phyloP scores from a whole-genome alignment of 2,329 filamentous ascomycete species.

The Fusarium paranaense region DNA sequence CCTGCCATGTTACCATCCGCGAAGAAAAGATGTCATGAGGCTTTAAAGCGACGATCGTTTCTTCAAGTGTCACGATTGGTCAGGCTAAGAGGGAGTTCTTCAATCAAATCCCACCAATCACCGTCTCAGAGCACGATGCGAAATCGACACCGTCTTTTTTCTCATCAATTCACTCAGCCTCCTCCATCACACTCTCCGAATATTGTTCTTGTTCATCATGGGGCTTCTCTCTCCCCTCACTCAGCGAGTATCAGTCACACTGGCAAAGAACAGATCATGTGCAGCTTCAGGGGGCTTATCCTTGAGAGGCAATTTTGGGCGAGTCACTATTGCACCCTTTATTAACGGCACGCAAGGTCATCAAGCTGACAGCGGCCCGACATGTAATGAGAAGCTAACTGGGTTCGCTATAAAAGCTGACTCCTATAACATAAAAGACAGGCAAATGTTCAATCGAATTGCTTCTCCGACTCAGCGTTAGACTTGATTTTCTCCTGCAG shows the following conservation, averaged over 20 bases:
- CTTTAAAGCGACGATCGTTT: not conserved
- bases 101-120: constrained; percentile 15
- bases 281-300: no score
- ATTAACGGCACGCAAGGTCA: not conserved
- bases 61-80: not conserved
- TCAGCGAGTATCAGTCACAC: no score
- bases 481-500: not conserved
- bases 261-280: no score
- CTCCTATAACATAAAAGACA: not conserved
- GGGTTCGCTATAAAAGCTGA: not conserved
- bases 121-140: not conserved
- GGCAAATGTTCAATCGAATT: not conserved
- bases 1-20: constrained; percentile 5
- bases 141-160: not conserved
- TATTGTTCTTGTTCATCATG: no score
- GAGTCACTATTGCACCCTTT: not conserved
- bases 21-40: constrained; percentile 9
- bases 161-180: not conserved
- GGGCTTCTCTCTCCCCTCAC: no score
- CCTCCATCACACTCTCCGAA: not conserved
- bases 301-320: no score
- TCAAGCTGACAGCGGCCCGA: not conserved
- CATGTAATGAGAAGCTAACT: not conserved
- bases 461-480: not conserved
- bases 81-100: not conserved